Conservation (phyloP, 257 asterid genomes). For the Plectranthus barbatus region DNA sequence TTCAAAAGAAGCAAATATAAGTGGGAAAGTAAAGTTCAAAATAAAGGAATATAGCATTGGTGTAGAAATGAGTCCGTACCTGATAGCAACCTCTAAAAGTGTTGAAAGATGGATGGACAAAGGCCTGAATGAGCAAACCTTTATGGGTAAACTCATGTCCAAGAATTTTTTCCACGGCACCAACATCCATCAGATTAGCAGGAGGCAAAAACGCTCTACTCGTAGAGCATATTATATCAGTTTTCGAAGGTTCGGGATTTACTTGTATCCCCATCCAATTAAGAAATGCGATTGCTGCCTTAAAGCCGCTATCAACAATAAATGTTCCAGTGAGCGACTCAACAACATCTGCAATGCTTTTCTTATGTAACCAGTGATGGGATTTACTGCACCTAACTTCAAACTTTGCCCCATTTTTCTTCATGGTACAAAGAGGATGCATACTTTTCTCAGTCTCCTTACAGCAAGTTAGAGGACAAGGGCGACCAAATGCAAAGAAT, state of each 20-base stretch:
- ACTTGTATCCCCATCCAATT: constrained; percentile 75
- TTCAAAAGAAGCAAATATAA: constrained; percentile 17
- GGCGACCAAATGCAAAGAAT: constrained; percentile 69
- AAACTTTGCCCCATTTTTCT: constrained; percentile 23
- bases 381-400: constrained; percentile 69
- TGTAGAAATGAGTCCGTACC: constrained; percentile 28
- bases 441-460: constrained; percentile 43
- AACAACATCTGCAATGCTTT: constrained; percentile 83
- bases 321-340: constrained; percentile 93
- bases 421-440: constrained; percentile 34
- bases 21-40: no score
- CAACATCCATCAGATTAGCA: constrained; percentile 41
- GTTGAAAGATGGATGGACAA: constrained; percentile 90
- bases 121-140: constrained; percentile 92
- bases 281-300: constrained; percentile 79
- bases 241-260: constrained; percentile 37
- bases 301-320: constrained; percentile 78
- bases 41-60: not conserved
- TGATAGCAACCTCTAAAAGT: constrained; percentile 89
- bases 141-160: constrained; percentile 54
- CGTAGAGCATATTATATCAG: constrained; percentile 37
- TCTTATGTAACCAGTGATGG: constrained; percentile 82
- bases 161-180: constrained; percentile 42
- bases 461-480: constrained; percentile 58
- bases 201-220: constrained; percentile 56